phyloP scores from a whole-genome alignment of 345 rosid species.

The Rhodamnia rubescens region DNA sequence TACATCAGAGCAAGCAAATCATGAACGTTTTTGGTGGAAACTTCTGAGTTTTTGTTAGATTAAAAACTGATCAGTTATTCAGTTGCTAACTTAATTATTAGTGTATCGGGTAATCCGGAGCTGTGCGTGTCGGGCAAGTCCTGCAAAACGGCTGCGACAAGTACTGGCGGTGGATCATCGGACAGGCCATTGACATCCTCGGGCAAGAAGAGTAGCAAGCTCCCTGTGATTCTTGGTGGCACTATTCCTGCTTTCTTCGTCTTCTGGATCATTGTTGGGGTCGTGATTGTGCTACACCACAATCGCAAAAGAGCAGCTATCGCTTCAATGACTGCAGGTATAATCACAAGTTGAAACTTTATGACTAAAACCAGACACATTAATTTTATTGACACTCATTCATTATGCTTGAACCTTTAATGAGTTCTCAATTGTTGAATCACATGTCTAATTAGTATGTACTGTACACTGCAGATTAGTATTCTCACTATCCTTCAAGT shows the following conservation, averaged over 20 bases:
- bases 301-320: slow-evolving; percentile 25
- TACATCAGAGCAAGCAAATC: neutral
- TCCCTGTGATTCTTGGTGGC: slow-evolving; percentile 26
- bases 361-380: neutral
- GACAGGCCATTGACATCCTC: neutral
- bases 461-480: neutral
- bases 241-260: slow-evolving; percentile 19
- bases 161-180: neutral
- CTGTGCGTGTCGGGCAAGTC: slow-evolving; percentile 25
- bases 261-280: slow-evolving; percentile 18
- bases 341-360: neutral
- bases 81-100: neutral
- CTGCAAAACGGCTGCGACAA: slow-evolving; percentile 3
- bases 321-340: neutral
- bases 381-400: neutral
- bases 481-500: neutral
- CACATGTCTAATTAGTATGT: neutral
- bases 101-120: slow-evolving; percentile 24
- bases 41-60: neutral
- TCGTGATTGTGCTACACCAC: slow-evolving; percentile 5
- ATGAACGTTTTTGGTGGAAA: neutral
- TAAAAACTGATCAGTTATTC: neutral
- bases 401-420: neutral
- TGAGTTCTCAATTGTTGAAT: neutral
- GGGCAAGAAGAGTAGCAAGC: slow-evolving; percentile 16